A percentile compares a stretch with the other conserved stretches of the same genome.
These are phyloP conservation scores for Backusella westeae DNA, from an alignment of 192 early-diverging fungal genomes.

Conservation along the genomic window DNA sequence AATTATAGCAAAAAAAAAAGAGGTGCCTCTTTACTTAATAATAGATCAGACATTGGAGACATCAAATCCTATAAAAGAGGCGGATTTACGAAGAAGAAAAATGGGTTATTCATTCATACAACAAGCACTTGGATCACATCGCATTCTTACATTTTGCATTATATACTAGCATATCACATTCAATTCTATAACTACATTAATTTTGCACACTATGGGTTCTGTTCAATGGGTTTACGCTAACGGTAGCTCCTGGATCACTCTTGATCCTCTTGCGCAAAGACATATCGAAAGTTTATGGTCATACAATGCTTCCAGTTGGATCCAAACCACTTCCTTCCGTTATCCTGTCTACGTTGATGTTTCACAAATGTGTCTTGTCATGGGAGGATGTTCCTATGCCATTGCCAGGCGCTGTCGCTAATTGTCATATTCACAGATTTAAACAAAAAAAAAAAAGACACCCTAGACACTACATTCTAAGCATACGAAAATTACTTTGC, in stretches of 20 bases:
- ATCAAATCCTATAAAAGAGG: background rate
- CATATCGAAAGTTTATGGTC: conserved; percentile 1
- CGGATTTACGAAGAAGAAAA: background rate
- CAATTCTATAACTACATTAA: background rate
- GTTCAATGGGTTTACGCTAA: conserved; percentile 10
- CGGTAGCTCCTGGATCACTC: background rate
- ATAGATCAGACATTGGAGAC: background rate
- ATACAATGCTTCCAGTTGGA: background rate
- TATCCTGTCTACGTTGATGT: background rate
- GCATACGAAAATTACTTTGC: background rate
- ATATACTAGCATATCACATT: background rate
- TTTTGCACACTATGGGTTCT: background rate
- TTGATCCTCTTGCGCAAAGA: background rate
- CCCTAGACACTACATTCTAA: background rate
- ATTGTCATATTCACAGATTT: background rate
- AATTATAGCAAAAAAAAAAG: background rate
- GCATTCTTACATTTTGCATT: background rate
- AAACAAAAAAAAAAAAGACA: background rate
- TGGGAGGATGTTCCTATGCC: background rate
- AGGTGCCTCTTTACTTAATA: background rate
- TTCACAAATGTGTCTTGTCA: background rate
- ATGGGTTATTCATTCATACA: background rate
- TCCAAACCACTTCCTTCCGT: background rate
- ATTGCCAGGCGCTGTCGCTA: background rate
- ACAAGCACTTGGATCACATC: background rate